phyloP scores from a whole-genome alignment of 1,284 basidiomycete genomes.

The Meira miltonrushii region DNA sequence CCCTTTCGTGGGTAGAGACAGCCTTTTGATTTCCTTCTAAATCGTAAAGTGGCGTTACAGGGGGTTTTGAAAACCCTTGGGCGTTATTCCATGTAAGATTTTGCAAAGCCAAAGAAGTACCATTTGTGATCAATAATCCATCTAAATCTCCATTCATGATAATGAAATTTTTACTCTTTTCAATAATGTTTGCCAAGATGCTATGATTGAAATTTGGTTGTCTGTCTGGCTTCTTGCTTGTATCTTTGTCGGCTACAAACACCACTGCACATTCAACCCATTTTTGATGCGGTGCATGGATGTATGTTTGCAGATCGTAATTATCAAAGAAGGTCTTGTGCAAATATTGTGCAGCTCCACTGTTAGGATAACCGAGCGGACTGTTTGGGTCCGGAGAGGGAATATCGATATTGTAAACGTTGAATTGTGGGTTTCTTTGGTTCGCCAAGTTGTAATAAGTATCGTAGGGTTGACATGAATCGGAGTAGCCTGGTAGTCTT shows the following conservation, averaged over 20 bases:
- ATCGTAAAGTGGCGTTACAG: not conserved
- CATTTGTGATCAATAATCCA: not conserved
- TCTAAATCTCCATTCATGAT: not conserved
- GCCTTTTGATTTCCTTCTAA: not conserved
- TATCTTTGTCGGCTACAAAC: not conserved
- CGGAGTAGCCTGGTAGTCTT: not conserved
- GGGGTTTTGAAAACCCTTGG: not conserved
- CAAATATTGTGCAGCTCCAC: not conserved
- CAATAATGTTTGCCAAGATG: not conserved
- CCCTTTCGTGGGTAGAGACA: not conserved
- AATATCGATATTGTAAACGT: not conserved
- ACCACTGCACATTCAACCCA: not conserved
- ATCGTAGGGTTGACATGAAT: not conserved
- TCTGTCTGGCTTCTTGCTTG: not conserved
- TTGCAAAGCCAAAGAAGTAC: not conserved
- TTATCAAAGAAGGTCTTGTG: constrained; percentile 4
- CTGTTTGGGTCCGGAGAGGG: not conserved
- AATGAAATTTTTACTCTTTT: not conserved
- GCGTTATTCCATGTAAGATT: not conserved
- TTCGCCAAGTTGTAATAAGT: not conserved
- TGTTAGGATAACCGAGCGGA: not conserved
- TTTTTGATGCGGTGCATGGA: constrained; percentile 1
- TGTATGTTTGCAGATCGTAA: constrained; percentile 1
- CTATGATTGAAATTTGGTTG: not conserved
- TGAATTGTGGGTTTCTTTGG: not conserved